Percentiles rank a stretch among this genome's conserved stretches.
These are phyloP conservation scores for Ilyonectria destructans DNA, from an alignment of 2,329 filamentous ascomycete genomes.

Conservation along the genomic window DNA sequence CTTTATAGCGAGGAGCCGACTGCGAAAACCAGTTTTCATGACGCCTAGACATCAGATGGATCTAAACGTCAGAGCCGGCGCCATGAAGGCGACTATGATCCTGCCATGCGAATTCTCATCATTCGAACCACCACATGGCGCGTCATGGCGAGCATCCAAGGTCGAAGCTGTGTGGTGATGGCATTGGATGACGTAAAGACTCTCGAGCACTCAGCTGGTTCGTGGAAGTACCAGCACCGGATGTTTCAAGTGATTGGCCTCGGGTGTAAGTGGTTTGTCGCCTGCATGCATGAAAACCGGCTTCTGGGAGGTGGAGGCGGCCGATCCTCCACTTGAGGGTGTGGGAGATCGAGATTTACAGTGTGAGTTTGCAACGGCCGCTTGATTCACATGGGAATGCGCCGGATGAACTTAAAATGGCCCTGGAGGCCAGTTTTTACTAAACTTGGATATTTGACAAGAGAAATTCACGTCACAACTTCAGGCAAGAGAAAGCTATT, in stretches of 20 bases:
- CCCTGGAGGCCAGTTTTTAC: background rate
- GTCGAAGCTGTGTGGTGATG: slow-evolving; percentile 43
- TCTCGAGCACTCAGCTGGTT: background rate
- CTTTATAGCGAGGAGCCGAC: slow-evolving; percentile 4
- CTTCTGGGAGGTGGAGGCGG: slow-evolving; percentile 18
- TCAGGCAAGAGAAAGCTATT: background rate
- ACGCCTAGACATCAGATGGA: background rate
- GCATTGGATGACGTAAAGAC: slow-evolving; percentile 46
- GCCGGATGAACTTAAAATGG: background rate
- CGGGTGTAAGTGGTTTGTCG: slow-evolving; percentile 7
- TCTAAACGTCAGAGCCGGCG: slow-evolving; percentile 48
- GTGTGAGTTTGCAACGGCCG: background rate
- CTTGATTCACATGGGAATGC: background rate
- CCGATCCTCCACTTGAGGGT: slow-evolving; percentile 15
- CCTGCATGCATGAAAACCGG: slow-evolving; percentile 30
- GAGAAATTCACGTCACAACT: background rate
- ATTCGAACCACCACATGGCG: slow-evolving; percentile 42
- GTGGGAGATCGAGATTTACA: slow-evolving; percentile 27
- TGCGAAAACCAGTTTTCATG: slow-evolving; percentile 16
- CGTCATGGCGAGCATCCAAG: slow-evolving; percentile 48
- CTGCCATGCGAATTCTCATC: slow-evolving; percentile 40
- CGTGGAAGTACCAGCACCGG: background rate
- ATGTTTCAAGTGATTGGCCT: slow-evolving; percentile 13
- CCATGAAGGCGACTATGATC: slow-evolving; percentile 38
- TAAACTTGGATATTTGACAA: background rate